Evolutionary conservation across 1,284 basidiomycete species (phyloP), one percentile per base, ranked within the genome.

Genomic region (Xerocomus minutiporus): DNA sequence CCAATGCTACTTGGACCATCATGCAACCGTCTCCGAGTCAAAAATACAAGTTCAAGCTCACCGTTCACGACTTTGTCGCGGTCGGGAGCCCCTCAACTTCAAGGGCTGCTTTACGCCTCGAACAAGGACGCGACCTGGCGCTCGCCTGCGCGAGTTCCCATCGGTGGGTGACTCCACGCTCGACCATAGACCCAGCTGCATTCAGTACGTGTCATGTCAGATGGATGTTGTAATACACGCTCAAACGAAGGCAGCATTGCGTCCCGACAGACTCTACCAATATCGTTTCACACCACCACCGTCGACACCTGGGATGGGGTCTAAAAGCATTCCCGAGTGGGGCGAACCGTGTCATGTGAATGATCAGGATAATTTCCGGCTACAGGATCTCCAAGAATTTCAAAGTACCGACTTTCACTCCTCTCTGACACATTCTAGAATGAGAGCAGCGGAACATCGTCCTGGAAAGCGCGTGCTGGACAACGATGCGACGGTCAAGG

Each of bases 361-460:
- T 12, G 66, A 71, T 17, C 71, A 73, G 31, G 69, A 71, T 39
- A 34, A 70, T 28, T 73, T 68, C 49, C 57, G 52, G 34, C 42
- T 77, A 11, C 53, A 65, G 17, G 69, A 73, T 23, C 67, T 82
- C 45, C 71, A 74, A 48, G 74, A 76, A 15, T 81, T 81, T 52
- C 46, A 68, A 42, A 66, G 53, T 5, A 66, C 67, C 25, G 53
- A 65, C 49, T 55, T 65, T 39, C 51, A 55, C 36, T 2, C 26
- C 29, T 48, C 43, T 32, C 8, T 29, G 38, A 40, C 49, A 43
- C 42, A 25, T 48, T 12, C 31, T 8, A 28, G 40, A 29, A 17
- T 5, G 6, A 34, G 1, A 15, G 4, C 15, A 8, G 17, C 17
- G 1, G 46, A 32, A 13, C 34, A 44, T 54, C 47, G 17, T 38